Conservation (phyloP, 495 filamentous ascomycete genomes). For the Podospora comata region DNA sequence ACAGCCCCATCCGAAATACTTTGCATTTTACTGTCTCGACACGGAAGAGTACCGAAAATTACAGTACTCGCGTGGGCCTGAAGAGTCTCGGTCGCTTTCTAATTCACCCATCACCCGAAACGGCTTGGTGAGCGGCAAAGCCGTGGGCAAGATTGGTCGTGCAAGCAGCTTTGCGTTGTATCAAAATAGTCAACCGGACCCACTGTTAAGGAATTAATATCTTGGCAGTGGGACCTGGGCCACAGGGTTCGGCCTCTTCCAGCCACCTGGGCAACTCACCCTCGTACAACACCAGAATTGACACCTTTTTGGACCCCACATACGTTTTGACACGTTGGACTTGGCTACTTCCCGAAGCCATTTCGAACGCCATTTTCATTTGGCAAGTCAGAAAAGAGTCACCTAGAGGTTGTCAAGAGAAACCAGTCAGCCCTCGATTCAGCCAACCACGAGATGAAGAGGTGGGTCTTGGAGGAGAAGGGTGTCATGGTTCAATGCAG, state of each 20-base stretch:
- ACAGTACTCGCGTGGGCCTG: neutral
- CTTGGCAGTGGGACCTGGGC: no score
- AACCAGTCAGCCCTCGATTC: neutral
- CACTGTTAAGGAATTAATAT: no score
- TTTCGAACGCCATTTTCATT: neutral
- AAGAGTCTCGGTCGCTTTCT: neutral
- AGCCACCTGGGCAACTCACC: no score
- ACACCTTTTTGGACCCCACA: no score
- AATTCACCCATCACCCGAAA: neutral
- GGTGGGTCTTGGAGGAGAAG: conserved; percentile 8
- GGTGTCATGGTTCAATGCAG: conserved; percentile 6
- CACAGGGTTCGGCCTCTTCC: no score
- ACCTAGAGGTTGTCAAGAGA: neutral
- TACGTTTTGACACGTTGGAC: no score
- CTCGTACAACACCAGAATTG: no score
- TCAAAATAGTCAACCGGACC: no score
- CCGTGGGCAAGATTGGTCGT: neutral
- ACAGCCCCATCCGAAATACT: neutral
- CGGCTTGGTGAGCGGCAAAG: neutral
- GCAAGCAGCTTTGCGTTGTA: neutral
- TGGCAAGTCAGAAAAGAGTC: no score
- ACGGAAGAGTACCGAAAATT: neutral
- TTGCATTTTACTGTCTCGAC: neutral
- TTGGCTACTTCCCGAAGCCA: neutral
- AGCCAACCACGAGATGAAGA: neutral